A percentile compares a stretch with the other conserved stretches of the same genome.
Evolutionary conservation across 1,284 basidiomycete species (phyloP).

Genomic region (Naganishia sp.): DNA sequence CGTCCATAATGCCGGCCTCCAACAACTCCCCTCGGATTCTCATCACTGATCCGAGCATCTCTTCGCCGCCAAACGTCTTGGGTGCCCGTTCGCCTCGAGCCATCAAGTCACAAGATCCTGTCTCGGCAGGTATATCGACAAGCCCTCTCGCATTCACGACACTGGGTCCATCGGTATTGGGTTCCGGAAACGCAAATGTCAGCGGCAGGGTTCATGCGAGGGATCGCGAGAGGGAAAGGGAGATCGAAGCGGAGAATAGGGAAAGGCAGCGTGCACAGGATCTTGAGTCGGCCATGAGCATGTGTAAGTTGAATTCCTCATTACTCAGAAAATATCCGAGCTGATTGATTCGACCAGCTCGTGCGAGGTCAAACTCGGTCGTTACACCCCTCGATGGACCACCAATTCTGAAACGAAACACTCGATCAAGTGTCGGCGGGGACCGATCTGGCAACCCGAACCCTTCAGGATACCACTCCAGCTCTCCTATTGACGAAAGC

Average conservation of each 20-base stretch:
- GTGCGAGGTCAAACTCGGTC: slow-evolving; percentile 49
- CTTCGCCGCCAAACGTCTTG: slow-evolving; percentile 20
- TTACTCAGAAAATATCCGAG: not conserved
- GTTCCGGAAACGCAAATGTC: not conserved
- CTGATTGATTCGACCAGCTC: slow-evolving; percentile 38
- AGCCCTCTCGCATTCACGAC: slow-evolving; percentile 25
- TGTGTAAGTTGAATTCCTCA: slow-evolving; percentile 43
- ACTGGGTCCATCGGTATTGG: slow-evolving; percentile 16
- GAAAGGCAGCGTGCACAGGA: slow-evolving; percentile 50
- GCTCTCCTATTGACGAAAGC: slow-evolving; percentile 49
- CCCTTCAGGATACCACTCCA: slow-evolving; percentile 40
- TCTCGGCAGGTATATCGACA: not conserved
- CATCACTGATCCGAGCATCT: slow-evolving; percentile 11
- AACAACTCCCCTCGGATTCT: slow-evolving; percentile 27
- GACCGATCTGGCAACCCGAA: slow-evolving; percentile 31
- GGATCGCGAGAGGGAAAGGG: slow-evolving; percentile 21
- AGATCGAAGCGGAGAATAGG: slow-evolving; percentile 29
- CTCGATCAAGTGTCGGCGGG: slow-evolving; percentile 32
- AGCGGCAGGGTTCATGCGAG: slow-evolving; percentile 5
- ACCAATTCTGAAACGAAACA: slow-evolving; percentile 34
- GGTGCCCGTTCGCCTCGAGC: slow-evolving; percentile 14
- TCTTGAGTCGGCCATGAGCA: slow-evolving; percentile 50
- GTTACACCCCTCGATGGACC: slow-evolving; percentile 32
- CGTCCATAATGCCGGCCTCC: slow-evolving; percentile 10
- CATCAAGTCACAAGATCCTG: slow-evolving; percentile 19